Evolutionary conservation across 768 basidiomycete genomes (phyloP), one percentile per base, ranked within the genome.

Genomic region (Russula dissimulans): DNA sequence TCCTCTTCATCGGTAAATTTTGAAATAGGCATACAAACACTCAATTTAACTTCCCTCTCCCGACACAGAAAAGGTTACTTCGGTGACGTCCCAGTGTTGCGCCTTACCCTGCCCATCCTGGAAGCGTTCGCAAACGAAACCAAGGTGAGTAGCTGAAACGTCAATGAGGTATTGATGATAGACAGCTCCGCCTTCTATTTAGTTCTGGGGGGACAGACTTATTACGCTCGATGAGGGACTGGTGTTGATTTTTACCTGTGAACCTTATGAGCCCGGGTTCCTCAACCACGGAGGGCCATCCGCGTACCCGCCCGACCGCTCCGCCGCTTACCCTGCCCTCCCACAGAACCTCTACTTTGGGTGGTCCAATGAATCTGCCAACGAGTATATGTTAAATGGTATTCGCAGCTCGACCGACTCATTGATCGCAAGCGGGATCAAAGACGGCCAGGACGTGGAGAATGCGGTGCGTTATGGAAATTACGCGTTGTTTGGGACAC

Each of bases 401-500:
- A 42, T 60, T 10, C 59, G 53, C 41, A 29, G 8, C 4, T 60
- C 59, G 5, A 32, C 39, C 3, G 22, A 39, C 14, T 22, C 59
- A 2, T 32, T 59, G 51, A 36, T 46, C 14, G 18, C 15, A n/a
- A 41, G n/a, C 17, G 57, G 44, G 31, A 59, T 46, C 9, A 18
- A 38, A 26, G 45, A 59, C n/a, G 58, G 52, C 4, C 58, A 59
- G n/a, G 52, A 48, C 17, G 18, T 59, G n/a, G 4, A 39, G 29
- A 36, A 54, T 3, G 52, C 52, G 5, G n/a, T 52, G 12, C 26
- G 29, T 18, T 54, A 59, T 1, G 45, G 22, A 22, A 59, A 59
- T 45, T 59, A 59, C 22, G 58, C 58, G 18, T 14, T 59, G 12
- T 54, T 47, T 14, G 52, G 52, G 15, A 59, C 58, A 7, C 51